Evolutionary conservation across 108 stramenopile species (phyloP), one percentile per base, ranked within the genome.

Genomic region (Seminavis robusta): DNA sequence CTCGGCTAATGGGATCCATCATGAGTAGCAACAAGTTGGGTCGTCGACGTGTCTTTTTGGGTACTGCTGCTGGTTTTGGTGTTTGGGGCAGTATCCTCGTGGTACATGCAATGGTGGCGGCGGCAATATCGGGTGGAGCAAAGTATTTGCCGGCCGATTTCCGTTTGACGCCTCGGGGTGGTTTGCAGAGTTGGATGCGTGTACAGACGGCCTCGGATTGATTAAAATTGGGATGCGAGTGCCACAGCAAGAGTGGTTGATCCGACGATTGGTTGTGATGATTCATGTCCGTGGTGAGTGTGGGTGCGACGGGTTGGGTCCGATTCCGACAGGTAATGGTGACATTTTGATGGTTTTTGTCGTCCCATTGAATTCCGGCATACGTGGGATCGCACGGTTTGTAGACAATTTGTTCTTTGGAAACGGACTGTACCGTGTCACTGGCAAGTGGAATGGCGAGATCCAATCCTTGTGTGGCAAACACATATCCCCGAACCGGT

Each of bases 401-500:
- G 1, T 52, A n/a, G 50, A 52, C 16, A 13, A 3, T 26, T 61
- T 53, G 49, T 59, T 50, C 19, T 68, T 49, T 17, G 33, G 34
- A 26, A 51, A 19, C 29, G 59, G 44, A 15, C 34, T 29, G 8
- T 53, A 11, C 33, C 16, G 27, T 28, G 31, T 63, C 56, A 17
- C 53, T 43, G 11, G 45, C 52, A 30, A 37, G 41, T 17, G 79
- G 79, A 41, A 80, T 80, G 4, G 79, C 79, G n/a, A 80, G 47
- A 52, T 80, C 79, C 20, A 80, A 63, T 25, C 79, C 79, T 66
- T 80, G 79, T 25, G 79, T 80, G 9, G 74, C 74, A 63, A 80
- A 80, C 20, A 80, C 33, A 10, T 69, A 67, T 0, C 67, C 66
- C 24, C 52, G 55, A 33, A 70, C 49, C 6, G 49, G 54, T 33